Evolutionary conservation across 345 rosid genomes (phyloP).

Genomic region (Salix brachista): DNA sequence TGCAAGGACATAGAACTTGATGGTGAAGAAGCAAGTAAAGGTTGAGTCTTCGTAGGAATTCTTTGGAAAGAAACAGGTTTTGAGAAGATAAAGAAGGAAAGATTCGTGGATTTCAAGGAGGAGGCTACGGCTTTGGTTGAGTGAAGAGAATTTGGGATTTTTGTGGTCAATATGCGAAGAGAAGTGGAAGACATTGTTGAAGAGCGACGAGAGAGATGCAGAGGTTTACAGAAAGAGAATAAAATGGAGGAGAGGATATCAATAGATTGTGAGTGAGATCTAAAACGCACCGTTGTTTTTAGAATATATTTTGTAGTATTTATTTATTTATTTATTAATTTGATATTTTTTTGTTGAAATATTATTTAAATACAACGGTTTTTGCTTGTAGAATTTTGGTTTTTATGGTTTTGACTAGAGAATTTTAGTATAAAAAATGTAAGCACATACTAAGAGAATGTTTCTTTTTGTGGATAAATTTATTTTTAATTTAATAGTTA

Average conservation of each 20-base stretch:
- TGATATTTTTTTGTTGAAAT: not conserved
- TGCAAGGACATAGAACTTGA: constrained; percentile 46
- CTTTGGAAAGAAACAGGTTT: constrained; percentile 45
- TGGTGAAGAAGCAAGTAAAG: constrained; percentile 25
- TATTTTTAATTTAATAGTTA: too few species aligned
- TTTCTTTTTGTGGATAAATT: too few species aligned
- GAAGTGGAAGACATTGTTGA: constrained; percentile 25
- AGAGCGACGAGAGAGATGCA: not conserved
- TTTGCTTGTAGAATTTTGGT: too few species aligned
- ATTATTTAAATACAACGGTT: not conserved
- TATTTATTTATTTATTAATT: not conserved
- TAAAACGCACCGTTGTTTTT: not conserved
- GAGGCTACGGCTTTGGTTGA: constrained; percentile 8
- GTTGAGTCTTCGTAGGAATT: constrained; percentile 21
- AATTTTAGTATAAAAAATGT: too few species aligned
- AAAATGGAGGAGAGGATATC: not conserved
- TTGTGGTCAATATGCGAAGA: constrained; percentile 38
- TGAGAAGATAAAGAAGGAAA: constrained; percentile 4
- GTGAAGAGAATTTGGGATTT: constrained; percentile 24
- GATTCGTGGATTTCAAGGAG: constrained; percentile 18
- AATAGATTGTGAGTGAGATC: not conserved
- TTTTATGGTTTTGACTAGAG: too few species aligned
- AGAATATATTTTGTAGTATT: not conserved
- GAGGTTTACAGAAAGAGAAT: not conserved
- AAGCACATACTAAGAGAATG: too few species aligned